These are phyloP conservation scores for Mortierella sp. DNA, from an alignment of 371 early-diverging fungal species.

Conservation along the genomic window DNA sequence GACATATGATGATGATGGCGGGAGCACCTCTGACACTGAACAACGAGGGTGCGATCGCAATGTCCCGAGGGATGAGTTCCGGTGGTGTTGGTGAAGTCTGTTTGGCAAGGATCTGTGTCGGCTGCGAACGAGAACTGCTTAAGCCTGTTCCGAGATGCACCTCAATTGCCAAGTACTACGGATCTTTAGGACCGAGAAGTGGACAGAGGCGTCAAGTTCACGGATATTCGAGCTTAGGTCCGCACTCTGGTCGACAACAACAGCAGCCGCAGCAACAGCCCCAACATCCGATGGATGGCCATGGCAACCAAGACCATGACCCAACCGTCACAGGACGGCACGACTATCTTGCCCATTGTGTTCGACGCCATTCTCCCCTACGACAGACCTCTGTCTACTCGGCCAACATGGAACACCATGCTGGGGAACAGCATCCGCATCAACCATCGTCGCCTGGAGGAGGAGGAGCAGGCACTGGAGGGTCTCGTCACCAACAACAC, in stretches of 20 bases:
- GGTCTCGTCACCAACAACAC: not conserved
- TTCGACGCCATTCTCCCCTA: slow-evolving; percentile 37
- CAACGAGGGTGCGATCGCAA: slow-evolving; percentile 32
- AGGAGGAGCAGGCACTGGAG: not conserved
- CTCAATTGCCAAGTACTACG: slow-evolving; percentile 44
- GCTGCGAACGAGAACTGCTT: slow-evolving; percentile 51
- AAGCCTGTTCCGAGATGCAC: slow-evolving; percentile 48
- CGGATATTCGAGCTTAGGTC: slow-evolving; percentile 34
- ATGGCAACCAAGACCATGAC: slow-evolving; percentile 17
- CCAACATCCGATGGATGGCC: slow-evolving; percentile 17
- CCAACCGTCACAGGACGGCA: slow-evolving; percentile 14
- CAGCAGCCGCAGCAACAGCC: slow-evolving; percentile 5
- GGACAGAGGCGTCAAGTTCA: slow-evolving; percentile 24
- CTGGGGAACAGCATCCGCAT: not conserved
- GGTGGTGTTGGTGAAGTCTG: slow-evolving; percentile 53
- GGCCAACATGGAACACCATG: not conserved
- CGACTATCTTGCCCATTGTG: slow-evolving; percentile 26
- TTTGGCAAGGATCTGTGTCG: slow-evolving; percentile 54
- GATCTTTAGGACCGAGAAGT: slow-evolving; percentile 19
- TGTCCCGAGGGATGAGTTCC: slow-evolving; percentile 55
- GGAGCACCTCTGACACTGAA: not conserved
- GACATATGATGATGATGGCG: slow-evolving; percentile 23
- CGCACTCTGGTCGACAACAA: slow-evolving; percentile 30
- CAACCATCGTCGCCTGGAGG: not conserved
- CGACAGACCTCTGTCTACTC: slow-evolving; percentile 21